Evolutionary conservation across 140 eudicot genomes (phyloP), one percentile per base, ranked within the genome.

Genomic region (Senecio squalidus): DNA sequence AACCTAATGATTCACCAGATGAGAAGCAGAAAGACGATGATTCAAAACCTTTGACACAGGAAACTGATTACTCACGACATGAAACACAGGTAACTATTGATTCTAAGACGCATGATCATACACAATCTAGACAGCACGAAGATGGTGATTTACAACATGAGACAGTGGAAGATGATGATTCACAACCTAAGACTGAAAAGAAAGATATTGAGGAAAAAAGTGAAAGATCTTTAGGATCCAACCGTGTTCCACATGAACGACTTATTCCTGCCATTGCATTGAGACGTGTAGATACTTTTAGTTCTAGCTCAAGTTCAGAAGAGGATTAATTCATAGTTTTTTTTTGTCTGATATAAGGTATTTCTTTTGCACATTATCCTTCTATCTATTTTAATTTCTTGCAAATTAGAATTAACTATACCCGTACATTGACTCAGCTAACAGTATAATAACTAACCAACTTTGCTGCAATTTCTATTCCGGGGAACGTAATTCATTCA

Each of bases 251-350:
- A 58, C 78, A 84, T 20, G 77, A 80, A 60, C 47, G 65, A 31
- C 59, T 86, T 15, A 41, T 82, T 47, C 87, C 87, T 9, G 82
- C 87, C 11, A 82, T 79, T 44, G 60, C 76, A 48, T 73, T 72
- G 48, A 59, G 86, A 48, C 86, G 90, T 26, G 33, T 66, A 36
- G 82, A 85, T 64, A 67, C 54, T 38, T 78, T 77, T 36, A 74
- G 90, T 58, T 85, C 95, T 17, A 76, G 71, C 50, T 71, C 66
- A 55, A 47, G 39, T 63, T 72, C 67, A 72, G 77, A 64, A 6
- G 60, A 63, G 0, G 72, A 72, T 16, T 53, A 45, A 62, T 34
- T 36, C 66, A 46, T 27, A 64, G 38, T 17, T 36, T 9, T 18
- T 6, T 9, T 45, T 20, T 44, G 20, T 58, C 40, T 31, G n/a